Evolutionary conservation across 768 basidiomycete species (phyloP), one percentile per base, ranked within the genome.

Genomic region (Cyclocybe aegerita): DNA sequence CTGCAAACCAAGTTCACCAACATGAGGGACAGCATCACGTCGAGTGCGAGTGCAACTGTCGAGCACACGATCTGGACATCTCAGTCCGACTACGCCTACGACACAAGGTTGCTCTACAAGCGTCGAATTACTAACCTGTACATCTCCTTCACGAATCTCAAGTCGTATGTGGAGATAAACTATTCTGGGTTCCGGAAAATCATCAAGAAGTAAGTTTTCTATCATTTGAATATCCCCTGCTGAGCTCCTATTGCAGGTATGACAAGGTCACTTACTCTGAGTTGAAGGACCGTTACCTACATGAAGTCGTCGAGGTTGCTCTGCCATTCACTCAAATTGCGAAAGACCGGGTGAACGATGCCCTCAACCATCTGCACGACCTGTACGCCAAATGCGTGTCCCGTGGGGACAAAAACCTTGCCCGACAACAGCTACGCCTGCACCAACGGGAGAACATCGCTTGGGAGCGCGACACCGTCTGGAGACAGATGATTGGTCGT

Each of bases 401-500:
- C 0, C 76, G 75, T 2, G 88, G 85, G 7, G 89, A 98, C 66
- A 60, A 70, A 15, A 67, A 73, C 1, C 64, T 79, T 12, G 95
- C 95, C 0, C 78, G 82, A 38, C 85, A 90, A 56, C 90, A 96
- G 63, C 80, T 99, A 39, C 83, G 85, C 54, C 76, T 93, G 11
- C 85, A 95, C 65, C 86, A 95, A 49, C 84, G 93, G 14, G 94
- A 98, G 68, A 88, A 93, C 63, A 89, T 96, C 54, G 95, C 96
- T 3, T 96, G 95, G 85, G 96, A 98, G 62, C 82, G 97, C 31
- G 94, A 98, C 62, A 99, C 97, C 1, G 88, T 98, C 9, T 99
- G 97, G 97, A 79, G 93, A 17, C 88, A 92, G 67, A 95, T 97
- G 93, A 89, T 97, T 52, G 86, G 84, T 2, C 80, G 83, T 36